Conservation (phyloP, 176 grass and related monocot genomes). For the Phoenix roebelenii region DNA sequence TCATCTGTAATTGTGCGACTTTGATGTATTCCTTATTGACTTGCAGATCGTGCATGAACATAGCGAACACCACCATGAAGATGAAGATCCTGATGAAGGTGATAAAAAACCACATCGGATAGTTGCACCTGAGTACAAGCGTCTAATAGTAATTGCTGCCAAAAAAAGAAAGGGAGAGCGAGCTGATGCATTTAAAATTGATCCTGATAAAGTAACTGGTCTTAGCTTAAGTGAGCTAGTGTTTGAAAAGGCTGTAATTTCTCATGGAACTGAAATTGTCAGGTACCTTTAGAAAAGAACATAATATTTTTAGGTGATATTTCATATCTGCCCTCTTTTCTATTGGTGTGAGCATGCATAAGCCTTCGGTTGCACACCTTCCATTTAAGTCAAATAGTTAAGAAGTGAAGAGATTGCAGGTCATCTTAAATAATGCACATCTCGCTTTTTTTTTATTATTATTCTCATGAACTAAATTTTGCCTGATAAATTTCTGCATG, state of each 20-base stretch:
- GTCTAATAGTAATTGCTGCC: constrained; percentile 3
- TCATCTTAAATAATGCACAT: too few relatives aligned
- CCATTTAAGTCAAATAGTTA: too few relatives aligned
- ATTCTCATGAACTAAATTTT: too few relatives aligned
- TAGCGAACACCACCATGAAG: neutral
- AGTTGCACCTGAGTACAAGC: neutral
- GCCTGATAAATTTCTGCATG: too few relatives aligned
- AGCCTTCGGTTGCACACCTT: neutral
- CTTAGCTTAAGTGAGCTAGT: constrained; percentile 8
- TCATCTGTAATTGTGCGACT: neutral
- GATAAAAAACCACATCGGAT: neutral
- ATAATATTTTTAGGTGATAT: too few relatives aligned
- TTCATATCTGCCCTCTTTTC: too few relatives aligned
- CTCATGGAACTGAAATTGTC: constrained; percentile 3
- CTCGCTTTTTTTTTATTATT: too few relatives aligned
- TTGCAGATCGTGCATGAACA: neutral
- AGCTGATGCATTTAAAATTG: neutral
- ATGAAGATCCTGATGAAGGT: neutral
- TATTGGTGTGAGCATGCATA: too few relatives aligned
- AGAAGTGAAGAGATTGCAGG: too few relatives aligned
- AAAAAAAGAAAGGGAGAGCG: constrained; percentile 4
- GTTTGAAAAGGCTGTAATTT: neutral
- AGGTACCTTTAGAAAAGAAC: neutral
- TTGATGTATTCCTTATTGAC: neutral
- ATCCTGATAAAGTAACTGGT: neutral